Conservation (phyloP, 2,329 filamentous ascomycete species). For the Penicillium oxalicum region DNA sequence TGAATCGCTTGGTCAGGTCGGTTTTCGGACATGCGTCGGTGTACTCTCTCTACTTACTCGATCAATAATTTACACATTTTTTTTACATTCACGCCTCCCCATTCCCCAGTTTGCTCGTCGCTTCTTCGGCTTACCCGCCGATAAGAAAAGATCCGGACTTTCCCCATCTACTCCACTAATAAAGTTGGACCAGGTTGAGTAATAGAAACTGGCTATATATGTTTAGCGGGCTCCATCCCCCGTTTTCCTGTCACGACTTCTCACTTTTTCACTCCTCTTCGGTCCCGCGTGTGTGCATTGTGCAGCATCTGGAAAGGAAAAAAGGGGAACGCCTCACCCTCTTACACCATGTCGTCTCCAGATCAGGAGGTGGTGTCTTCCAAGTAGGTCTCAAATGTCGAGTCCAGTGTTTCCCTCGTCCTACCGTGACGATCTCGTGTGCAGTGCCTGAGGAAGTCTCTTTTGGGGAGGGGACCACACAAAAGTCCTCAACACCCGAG, state of each 20-base stretch:
- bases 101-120: neutral
- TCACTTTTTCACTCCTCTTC: slow-evolving; percentile 2
- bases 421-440: no score
- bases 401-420: no score
- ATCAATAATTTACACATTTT: neutral
- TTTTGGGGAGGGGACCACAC: no score
- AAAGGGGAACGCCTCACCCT: slow-evolving; percentile 3
- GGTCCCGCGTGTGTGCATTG: neutral
- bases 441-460: no score
- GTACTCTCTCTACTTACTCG: neutral
- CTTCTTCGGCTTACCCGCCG: slow-evolving; percentile 33
- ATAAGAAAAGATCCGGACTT: slow-evolving; percentile 53
- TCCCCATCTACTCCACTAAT: slow-evolving; percentile 12
- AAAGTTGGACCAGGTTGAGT: slow-evolving; percentile 11
- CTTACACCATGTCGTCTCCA: slow-evolving; percentile 19
- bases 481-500: no score
- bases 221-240: slow-evolving; percentile 17
- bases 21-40: no score
- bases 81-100: neutral
- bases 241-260: slow-evolving; percentile 8
- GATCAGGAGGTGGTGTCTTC: slow-evolving; percentile 25
- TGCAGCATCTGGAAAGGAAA: neutral
- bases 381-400: slow-evolving; percentile 16
- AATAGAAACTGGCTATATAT: slow-evolving; percentile 18
- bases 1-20: slow-evolving; percentile 1